These are phyloP conservation scores for Penicillium longicatenatum DNA, from an alignment of 495 filamentous ascomycete species.

Conservation along the genomic window DNA sequence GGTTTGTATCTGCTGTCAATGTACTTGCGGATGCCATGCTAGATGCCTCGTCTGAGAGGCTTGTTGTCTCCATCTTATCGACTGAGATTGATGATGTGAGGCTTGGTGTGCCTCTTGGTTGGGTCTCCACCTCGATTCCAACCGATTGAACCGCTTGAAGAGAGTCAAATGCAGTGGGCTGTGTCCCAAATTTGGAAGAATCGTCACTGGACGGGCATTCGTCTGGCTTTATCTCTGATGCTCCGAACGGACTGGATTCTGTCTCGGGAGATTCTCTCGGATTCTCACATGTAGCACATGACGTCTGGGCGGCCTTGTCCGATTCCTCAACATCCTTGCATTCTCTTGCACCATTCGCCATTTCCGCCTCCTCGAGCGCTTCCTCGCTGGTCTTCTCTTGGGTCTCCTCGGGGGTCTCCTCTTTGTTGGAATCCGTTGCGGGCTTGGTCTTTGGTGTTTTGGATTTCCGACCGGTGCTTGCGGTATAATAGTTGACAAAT, in stretches of 20 bases:
- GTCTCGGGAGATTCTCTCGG: not conserved
- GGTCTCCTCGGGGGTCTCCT: not conserved
- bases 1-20: not conserved
- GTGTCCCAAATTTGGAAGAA: not conserved
- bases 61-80: not conserved
- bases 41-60: not conserved
- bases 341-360: not conserved
- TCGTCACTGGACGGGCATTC: not conserved
- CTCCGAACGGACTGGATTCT: not conserved
- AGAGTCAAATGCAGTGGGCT: not conserved
- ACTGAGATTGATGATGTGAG: not conserved
- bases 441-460: not conserved
- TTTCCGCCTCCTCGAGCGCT: not conserved
- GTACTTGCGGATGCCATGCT: not conserved
- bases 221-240: not conserved
- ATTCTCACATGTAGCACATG: not conserved
- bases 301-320: not conserved
- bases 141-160: not conserved
- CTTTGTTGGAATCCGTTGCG: not conserved
- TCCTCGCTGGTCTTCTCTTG: not conserved
- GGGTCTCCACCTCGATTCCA: not conserved
- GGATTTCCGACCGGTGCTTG: constrained; percentile 57
- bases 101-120: not conserved
- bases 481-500: constrained; percentile 91
- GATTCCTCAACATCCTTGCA: not conserved